Evolutionary conservation across 805 yeast genomes (phyloP).

Genomic region (Kodamaea lidongshanica): DNA sequence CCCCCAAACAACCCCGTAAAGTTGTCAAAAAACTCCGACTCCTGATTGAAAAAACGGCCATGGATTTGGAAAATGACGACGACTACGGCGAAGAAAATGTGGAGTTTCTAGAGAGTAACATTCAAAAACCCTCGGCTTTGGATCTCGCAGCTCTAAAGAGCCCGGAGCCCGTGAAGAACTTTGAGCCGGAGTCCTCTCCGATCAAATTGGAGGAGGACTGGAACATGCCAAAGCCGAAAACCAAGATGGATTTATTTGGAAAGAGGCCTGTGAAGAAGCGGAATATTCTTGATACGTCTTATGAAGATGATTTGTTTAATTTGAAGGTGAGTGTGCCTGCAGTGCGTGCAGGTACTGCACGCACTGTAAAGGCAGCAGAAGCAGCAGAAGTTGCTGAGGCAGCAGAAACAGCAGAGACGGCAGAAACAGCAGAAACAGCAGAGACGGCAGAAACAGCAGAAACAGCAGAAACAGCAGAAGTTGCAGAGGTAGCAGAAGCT

Average conservation of each 20-base stretch:
- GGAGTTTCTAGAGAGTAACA: slow-evolving; percentile 18
- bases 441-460: slow-evolving; percentile 8
- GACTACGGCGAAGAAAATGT: slow-evolving; percentile 31
- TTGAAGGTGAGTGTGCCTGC: no score
- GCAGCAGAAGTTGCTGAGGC: slow-evolving; percentile 8
- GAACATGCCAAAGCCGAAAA: slow-evolving; percentile 1
- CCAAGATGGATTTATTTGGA: slow-evolving; percentile 1
- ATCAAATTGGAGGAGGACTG: slow-evolving; percentile 9
- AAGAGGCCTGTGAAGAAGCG: slow-evolving; percentile 4
- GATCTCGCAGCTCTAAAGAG: slow-evolving; percentile 1
- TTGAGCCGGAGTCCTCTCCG: slow-evolving; percentile 6
- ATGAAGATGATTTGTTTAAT: slow-evolving; percentile 10
- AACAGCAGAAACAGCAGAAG: slow-evolving; percentile 5
- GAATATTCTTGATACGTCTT: slow-evolving; percentile 11
- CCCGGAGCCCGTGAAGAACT: not conserved
- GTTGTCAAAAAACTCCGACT: slow-evolving; percentile 5
- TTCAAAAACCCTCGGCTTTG: slow-evolving; percentile 3
- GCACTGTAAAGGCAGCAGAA: slow-evolving; percentile 4
- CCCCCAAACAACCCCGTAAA: slow-evolving; percentile 3
- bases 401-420: slow-evolving; percentile 5
- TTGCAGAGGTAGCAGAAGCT: slow-evolving; percentile 9
- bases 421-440: slow-evolving; percentile 6
- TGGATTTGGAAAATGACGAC: slow-evolving; percentile 17
- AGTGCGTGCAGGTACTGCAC: slow-evolving; percentile 6
- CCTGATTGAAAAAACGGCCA: slow-evolving; percentile 6